Conservation (phyloP, 2,329 filamentous ascomycete species). For the Epichloe brachyelytri region DNA sequence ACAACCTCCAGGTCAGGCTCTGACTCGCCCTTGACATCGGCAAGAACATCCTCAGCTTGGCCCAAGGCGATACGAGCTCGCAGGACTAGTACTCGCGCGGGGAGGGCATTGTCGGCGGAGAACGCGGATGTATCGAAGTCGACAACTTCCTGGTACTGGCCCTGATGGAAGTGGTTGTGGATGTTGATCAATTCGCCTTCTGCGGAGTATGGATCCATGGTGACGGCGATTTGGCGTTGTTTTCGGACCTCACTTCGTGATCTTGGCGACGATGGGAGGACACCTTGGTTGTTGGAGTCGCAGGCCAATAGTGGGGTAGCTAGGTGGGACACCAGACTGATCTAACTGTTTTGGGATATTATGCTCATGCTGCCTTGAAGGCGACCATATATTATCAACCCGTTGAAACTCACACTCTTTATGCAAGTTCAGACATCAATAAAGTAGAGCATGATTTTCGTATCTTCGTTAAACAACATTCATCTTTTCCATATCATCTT, state of each 20-base stretch:
- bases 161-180: constrained; percentile 60
- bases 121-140: constrained; percentile 75
- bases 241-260: background rate
- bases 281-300: constrained; percentile 6
- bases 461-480: too few relatives aligned
- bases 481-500: too few relatives aligned
- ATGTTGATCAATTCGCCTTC: constrained; percentile 62
- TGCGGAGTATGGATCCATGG: constrained; percentile 58
- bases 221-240: constrained; percentile 13
- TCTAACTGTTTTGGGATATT: background rate
- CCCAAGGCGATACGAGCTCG: constrained; percentile 76
- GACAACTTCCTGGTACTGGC: constrained; percentile 76
- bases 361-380: background rate
- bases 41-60: constrained; percentile 59
- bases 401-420: background rate
- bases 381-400: background rate
- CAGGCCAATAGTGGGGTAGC: constrained; percentile 3
- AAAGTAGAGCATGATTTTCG: too few relatives aligned
- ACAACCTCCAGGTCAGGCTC: constrained; percentile 67
- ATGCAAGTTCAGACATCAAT: too few relatives aligned
- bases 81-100: constrained; percentile 65
- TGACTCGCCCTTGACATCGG: constrained; percentile 51
- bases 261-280: constrained; percentile 4
- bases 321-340: background rate
- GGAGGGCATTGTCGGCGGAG: constrained; percentile 62